Evolutionary conservation across 768 basidiomycete species (phyloP).

Genomic region (Lactarius vividus): DNA sequence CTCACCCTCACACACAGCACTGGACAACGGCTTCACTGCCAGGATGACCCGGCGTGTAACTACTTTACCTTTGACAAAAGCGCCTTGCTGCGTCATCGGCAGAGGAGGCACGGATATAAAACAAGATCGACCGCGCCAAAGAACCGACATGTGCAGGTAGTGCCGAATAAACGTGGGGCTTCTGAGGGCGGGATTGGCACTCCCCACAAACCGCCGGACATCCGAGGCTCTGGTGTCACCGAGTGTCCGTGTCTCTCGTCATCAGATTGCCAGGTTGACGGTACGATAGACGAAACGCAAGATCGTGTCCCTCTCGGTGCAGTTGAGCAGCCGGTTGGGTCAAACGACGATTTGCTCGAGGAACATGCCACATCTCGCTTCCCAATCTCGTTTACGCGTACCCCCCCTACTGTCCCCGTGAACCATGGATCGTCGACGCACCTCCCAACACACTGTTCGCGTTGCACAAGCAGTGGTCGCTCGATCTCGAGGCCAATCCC

Average conservation of each 20-base stretch:
- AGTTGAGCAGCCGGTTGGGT: constrained; percentile 1
- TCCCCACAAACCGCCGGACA: constrained; percentile 1
- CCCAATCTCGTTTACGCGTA: constrained; percentile 17
- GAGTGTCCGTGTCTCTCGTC: background rate
- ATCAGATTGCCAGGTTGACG: background rate
- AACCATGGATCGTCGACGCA: background rate
- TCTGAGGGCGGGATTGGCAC: background rate
- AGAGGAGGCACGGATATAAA: constrained; percentile 23
- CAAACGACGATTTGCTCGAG: constrained; percentile 4
- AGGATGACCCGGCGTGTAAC: constrained; percentile 14
- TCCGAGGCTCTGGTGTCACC: background rate
- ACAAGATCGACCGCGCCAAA: constrained; percentile 19
- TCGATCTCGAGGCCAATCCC: background rate
- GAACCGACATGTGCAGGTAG: background rate
- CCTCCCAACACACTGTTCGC: constrained; percentile 11
- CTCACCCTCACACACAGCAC: constrained; percentile 14
- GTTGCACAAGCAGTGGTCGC: background rate
- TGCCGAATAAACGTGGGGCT: background rate
- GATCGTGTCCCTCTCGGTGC: background rate
- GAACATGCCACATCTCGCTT: constrained; percentile 19
- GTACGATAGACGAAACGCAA: background rate
- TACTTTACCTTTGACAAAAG: constrained; percentile 24
- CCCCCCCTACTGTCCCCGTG: background rate
- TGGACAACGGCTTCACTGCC: constrained; percentile 22
- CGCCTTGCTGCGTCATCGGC: constrained; percentile 24